These are phyloP conservation scores for Quercus bicolor DNA, from an alignment of 306 rosid genomes.

Conservation along the genomic window DNA sequence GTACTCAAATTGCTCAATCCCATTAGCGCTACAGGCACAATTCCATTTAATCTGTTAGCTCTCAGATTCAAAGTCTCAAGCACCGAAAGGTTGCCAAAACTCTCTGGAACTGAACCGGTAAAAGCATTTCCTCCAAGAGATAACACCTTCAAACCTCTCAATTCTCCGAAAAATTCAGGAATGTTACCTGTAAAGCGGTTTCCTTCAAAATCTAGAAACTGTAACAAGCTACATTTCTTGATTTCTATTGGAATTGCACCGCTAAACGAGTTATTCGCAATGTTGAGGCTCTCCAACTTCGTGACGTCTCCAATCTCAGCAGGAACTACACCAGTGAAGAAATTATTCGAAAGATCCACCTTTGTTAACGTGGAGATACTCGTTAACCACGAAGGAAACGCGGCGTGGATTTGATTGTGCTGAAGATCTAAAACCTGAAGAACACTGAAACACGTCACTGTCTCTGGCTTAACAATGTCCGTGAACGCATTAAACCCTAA, in stretches of 20 bases:
- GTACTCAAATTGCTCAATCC: constrained; percentile 55
- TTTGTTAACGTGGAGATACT: constrained; percentile 42
- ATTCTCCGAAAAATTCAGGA: constrained; percentile 57
- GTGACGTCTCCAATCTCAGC: constrained; percentile 43
- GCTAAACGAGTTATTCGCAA: constrained; percentile 68
- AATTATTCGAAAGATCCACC: constrained; percentile 68
- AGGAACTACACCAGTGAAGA: constrained; percentile 63
- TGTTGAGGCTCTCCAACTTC: constrained; percentile 51
- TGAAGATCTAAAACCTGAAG: constrained; percentile 74
- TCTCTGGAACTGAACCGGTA: constrained; percentile 58
- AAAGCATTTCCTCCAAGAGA: constrained; percentile 71
- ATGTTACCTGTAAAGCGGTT: constrained; percentile 56
- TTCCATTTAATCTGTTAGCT: constrained; percentile 61
- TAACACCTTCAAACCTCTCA: constrained; percentile 50
- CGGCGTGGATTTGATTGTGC: constrained; percentile 53
- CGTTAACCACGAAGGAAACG: constrained; percentile 76
- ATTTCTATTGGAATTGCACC: constrained; percentile 67
- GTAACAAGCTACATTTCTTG: constrained; percentile 51
- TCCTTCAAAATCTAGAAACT: constrained; percentile 68
- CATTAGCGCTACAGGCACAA: constrained; percentile 47
- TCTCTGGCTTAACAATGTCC: constrained; percentile 51
- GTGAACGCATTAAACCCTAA: constrained; percentile 80
- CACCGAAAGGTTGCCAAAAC: constrained; percentile 54
- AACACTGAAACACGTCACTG: constrained; percentile 50
- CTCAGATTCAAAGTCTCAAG: constrained; percentile 67